These are phyloP conservation scores for Plasmodium malariae DNA, from an alignment of 169 alveolate genomes.

Conservation along the genomic window DNA sequence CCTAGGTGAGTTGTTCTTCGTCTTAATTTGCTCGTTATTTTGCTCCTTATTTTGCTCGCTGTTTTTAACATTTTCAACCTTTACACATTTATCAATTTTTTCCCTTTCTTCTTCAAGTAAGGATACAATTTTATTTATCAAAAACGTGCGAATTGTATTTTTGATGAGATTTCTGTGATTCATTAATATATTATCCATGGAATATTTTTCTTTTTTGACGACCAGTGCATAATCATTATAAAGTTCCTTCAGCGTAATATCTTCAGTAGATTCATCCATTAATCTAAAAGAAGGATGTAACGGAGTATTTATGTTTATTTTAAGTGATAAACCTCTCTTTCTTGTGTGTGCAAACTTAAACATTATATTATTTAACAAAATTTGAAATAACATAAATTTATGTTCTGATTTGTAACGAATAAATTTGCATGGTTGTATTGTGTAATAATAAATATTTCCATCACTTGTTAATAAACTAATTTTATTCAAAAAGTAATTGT, in stretches of 20 bases:
- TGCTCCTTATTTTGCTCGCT: neutral
- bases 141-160: conserved; percentile 24
- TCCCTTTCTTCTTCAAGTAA: neutral
- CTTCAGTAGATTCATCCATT: conserved; percentile 32
- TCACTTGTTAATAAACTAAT: conserved; percentile 59
- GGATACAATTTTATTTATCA: conserved; percentile 16
- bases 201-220: conserved; percentile 27
- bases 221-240: conserved; percentile 33
- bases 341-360: conserved; percentile 48
- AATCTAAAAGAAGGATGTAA: conserved; percentile 64
- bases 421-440: conserved; percentile 44
- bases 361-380: conserved; percentile 66
- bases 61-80: neutral
- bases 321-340: conserved; percentile 50
- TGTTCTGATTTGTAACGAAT: conserved; percentile 45
- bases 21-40: neutral
- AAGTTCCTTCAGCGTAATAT: conserved; percentile 42
- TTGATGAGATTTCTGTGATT: conserved; percentile 30
- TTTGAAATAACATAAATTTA: conserved; percentile 66
- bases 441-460: conserved; percentile 65
- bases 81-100: neutral
- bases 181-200: conserved; percentile 49
- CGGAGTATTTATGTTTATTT: conserved; percentile 28
- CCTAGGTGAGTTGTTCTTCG: neutral
- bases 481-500: conserved; percentile 23